Evolutionary conservation across 108 stramenopile species (phyloP).

Genomic region (Cyclotella choctawhatcheeana): DNA sequence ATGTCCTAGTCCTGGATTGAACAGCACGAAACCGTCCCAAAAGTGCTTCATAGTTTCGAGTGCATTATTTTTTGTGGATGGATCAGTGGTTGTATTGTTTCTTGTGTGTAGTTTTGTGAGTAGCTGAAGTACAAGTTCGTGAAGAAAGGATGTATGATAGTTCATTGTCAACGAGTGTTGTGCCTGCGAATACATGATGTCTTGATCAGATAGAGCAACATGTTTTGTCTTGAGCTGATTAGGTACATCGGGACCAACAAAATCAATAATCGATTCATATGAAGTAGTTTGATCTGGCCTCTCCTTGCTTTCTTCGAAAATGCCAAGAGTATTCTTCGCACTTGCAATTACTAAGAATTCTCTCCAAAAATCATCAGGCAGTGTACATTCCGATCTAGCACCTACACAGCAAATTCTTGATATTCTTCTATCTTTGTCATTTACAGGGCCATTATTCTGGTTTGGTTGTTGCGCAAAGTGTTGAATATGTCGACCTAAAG

Average conservation of each 20-base stretch:
- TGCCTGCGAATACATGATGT: neutral
- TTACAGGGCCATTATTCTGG: no score
- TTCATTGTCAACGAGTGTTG: conserved; percentile 33
- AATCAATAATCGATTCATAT: conserved; percentile 56
- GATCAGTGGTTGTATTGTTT: neutral
- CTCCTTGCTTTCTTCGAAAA: no score
- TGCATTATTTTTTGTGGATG: neutral
- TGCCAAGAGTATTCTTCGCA: neutral
- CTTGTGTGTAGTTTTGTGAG: conserved; percentile 5
- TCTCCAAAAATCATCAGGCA: conserved; percentile 86
- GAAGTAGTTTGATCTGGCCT: neutral
- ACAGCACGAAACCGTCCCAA: conserved; percentile 73
- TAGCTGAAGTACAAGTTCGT: conserved; percentile 38
- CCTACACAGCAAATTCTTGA: conserved; percentile 75
- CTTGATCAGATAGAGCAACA: conserved; percentile 9
- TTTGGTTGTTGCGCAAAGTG: neutral
- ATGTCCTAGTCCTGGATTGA: conserved; percentile 91
- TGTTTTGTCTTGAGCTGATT: conserved; percentile 26
- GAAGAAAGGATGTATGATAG: conserved; percentile 47
- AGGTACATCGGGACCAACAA: conserved; percentile 84
- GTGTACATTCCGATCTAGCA: conserved; percentile 84
- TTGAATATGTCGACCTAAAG: conserved; percentile 43
- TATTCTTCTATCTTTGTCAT: neutral
- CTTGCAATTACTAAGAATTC: conserved; percentile 62
- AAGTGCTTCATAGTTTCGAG: conserved; percentile 6